phyloP scores from a whole-genome alignment of 1,284 basidiomycete genomes.

The Paramarasmius palmivorus region DNA sequence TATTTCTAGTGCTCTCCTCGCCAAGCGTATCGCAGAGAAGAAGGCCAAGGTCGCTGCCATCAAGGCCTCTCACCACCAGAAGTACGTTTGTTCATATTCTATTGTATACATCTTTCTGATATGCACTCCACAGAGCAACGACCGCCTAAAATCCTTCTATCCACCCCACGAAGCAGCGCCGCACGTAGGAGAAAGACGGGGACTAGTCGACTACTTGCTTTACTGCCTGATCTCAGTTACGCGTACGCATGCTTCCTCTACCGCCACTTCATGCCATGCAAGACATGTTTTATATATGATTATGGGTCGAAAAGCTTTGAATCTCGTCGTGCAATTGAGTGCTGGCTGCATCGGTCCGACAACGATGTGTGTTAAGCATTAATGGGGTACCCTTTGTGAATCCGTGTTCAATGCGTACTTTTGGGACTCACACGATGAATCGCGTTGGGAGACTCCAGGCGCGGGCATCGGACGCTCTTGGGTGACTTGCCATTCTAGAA shows the following conservation, averaged over 20 bases:
- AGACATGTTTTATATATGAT: slow-evolving; percentile 3
- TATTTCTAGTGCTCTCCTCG: slow-evolving; percentile 61
- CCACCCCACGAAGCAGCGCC: not conserved
- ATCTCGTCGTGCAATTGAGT: too few relatives aligned
- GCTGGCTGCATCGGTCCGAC: too few relatives aligned
- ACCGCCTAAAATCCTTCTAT: slow-evolving; percentile 4
- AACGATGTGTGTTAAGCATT: too few relatives aligned
- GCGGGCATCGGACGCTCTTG: too few relatives aligned
- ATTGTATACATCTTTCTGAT: not conserved
- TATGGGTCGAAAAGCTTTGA: slow-evolving; percentile 1
- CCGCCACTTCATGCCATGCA: not conserved
- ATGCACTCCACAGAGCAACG: slow-evolving; percentile 6
- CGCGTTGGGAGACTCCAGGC: too few relatives aligned
- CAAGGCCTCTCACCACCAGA: slow-evolving; percentile 78
- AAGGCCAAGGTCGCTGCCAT: slow-evolving; percentile 83
- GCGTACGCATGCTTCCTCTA: not conserved
- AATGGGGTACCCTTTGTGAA: too few relatives aligned
- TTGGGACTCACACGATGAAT: too few relatives aligned
- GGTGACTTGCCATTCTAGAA: too few relatives aligned
- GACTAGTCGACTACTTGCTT: not conserved
- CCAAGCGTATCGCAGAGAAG: slow-evolving; percentile 93
- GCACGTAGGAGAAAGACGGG: not conserved
- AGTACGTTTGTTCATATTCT: slow-evolving; percentile 12
- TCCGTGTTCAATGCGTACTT: too few relatives aligned
- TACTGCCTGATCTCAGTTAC: not conserved